A percentile compares a stretch with the other conserved stretches of the same genome.
These are phyloP conservation scores for Friedmanniomyces simplex DNA, from an alignment of 495 filamentous ascomycete species.

Conservation along the genomic window DNA sequence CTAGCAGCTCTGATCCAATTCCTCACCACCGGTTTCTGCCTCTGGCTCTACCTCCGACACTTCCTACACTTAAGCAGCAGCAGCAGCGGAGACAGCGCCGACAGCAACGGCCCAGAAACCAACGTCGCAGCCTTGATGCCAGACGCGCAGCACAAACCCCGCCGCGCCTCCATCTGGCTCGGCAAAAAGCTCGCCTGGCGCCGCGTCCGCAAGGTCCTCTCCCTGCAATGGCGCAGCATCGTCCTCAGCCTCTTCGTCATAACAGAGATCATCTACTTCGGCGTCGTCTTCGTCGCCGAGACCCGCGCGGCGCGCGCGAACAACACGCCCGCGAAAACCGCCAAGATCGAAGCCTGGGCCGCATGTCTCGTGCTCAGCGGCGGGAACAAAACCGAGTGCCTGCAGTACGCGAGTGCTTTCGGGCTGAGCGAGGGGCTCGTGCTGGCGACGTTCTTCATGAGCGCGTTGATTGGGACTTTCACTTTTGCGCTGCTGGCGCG, in stretches of 20 bases:
- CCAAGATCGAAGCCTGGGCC: conserved; percentile 15
- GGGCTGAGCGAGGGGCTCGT: conserved; percentile 12
- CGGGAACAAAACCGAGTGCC: conserved; percentile 27
- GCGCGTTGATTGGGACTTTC: conserved; percentile 24
- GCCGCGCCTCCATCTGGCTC: background rate
- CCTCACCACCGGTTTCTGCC: conserved; percentile 27
- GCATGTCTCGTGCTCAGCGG: conserved; percentile 23
- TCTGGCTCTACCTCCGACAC: conserved; percentile 20
- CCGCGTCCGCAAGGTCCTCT: conserved; percentile 24
- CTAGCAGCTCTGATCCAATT: conserved; percentile 25
- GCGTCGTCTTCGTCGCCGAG: conserved; percentile 24
- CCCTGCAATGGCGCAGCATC: conserved; percentile 31
- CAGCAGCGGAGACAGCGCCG: background rate
- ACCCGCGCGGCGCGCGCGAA: conserved; percentile 5
- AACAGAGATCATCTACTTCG: conserved; percentile 26
- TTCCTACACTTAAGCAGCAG: background rate
- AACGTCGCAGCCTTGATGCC: background rate
- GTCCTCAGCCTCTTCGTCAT: conserved; percentile 23
- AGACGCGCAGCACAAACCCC: background rate
- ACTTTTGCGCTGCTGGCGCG: conserved; percentile 30
- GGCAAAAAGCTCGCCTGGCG: conserved; percentile 16
- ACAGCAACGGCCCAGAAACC: background rate
- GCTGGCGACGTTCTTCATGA: conserved; percentile 21
- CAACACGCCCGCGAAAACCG: conserved; percentile 15
- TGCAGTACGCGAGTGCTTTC: conserved; percentile 19